Base-by-base conservation (phyloP, 2,329 filamentous ascomycete species). In the Fusarium mangiferae region DNA sequence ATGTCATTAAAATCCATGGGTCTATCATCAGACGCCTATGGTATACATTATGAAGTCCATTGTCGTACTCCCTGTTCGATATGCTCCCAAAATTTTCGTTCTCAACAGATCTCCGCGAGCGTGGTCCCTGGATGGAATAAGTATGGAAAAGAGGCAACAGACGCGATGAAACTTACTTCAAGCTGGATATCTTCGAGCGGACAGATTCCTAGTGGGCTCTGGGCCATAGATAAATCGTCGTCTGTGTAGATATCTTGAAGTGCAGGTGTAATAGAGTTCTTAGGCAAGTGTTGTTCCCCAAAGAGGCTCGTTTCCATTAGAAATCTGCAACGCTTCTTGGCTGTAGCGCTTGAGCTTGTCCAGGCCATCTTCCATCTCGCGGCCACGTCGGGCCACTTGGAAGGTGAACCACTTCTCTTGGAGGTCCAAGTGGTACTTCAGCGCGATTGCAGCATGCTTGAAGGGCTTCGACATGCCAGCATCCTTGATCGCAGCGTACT, bases 301-400 rank as follows among this genome's bases (percentile, higher is more conserved):
- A 41, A 38, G 51, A 7, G 55, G 44, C 9, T 41, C 44, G 2
- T 20, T 28, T 7, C 56, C 63, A 1, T 56, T 62, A 8, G 66
- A 58, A 5, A 44, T 18, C 20, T 58, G 28, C 6, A 70, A 33
- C 4, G 59, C 42, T 36, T 52, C 57, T 0, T 12, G 10, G 33
- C 39, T 33, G 26, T 74, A 54, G 7, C 41, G 48, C 7, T 51
- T 52, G 4, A 75, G 45, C 48, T 75, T 75, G 12, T 62, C 52
- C 7, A 75, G 45, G 1, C 55, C 61, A 12, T 75, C 67, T 1
- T 72, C 41, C 1, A 75, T 57, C 17, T 41, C 28, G 0, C 41
- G 35, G 1, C 20, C 39, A 8, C 41, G 56, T 9, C n/a, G 62
- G 7, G 60, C 35, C 48, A 12, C n/a, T 20, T 51, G 56, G 0